Evolutionary conservation across 2,329 filamentous ascomycete species (phyloP), one percentile per base, ranked within the genome.

Genomic region (Paecilomyces niveus): DNA sequence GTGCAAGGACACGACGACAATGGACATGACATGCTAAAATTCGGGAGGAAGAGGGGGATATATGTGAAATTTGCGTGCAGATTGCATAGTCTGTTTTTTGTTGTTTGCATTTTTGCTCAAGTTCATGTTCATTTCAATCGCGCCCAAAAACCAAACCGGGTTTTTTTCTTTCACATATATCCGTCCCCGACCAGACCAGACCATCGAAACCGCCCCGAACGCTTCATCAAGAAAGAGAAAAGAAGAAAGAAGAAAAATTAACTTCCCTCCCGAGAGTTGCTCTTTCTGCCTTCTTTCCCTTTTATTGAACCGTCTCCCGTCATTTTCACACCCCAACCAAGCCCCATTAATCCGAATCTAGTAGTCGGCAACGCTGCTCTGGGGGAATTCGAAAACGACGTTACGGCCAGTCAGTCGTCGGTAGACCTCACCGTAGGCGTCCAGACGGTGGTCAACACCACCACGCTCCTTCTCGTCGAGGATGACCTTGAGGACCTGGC

Each of bases 401-500:
- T 87, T 87, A 82, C 95, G 94, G 81, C 94, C 94, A 65, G 94
- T 99, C 77, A 99, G 85, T 75, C 91, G 89, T 81, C 92, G 91
- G 90, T 99, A 99, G 78, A 99, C 94, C 88, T 99, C 94, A 68
- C 91, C 90, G 87, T 99, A 99, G 78, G 93, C 97, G 83, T 99
- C 94, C 72, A 99, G 90, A 80, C 94, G 88, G 89, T 97, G 97
- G 86, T 99, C 94, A 72, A 99, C 93, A 80, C 92, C 92, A 76
- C 92, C 93, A 74, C 92, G 90, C 90, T 99, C 94, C 91, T 99
- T 99, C 90, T 97, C 94, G 81, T 99, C 94, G 62, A 99, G 88
- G 77, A 99, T 86, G 79, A 99, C 91, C 90, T 99, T 99, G 81
- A 97, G 88, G 78, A 91, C 83, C 90, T 97, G 97, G 88, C 85